Conservation (phyloP, 2,329 filamentous ascomycete genomes). For the Pseudogymnoascus sp. region DNA sequence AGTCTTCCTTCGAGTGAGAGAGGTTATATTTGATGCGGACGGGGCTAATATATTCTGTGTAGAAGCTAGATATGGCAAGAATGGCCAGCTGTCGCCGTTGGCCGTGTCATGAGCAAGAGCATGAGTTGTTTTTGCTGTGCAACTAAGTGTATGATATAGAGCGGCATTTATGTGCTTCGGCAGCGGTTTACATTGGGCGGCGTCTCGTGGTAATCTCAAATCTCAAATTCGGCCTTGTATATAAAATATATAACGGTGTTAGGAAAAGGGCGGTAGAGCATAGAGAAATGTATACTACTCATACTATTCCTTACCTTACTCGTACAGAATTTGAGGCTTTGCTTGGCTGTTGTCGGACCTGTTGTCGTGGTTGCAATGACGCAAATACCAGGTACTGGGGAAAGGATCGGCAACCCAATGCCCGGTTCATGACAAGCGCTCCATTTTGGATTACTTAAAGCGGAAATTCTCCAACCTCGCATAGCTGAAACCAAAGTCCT, state of each 20-base stretch:
- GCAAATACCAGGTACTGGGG: neutral
- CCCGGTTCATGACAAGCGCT: neutral
- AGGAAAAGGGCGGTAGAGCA: neutral
- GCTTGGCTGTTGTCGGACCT: neutral
- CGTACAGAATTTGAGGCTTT: neutral
- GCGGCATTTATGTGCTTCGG: neutral
- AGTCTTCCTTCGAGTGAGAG: slow-evolving; percentile 33
- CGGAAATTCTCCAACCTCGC: slow-evolving; percentile 5
- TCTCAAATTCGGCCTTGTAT: slow-evolving; percentile 6
- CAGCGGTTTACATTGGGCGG: slow-evolving; percentile 10
- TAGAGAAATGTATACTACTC: neutral
- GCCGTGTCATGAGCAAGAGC: slow-evolving; percentile 10
- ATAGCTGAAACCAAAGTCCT: neutral
- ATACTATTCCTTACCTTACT: neutral
- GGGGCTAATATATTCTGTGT: slow-evolving; percentile 34
- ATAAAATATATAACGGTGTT: neutral
- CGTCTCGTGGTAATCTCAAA: slow-evolving; percentile 20
- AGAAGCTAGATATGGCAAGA: slow-evolving; percentile 81
- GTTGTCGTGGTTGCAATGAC: neutral
- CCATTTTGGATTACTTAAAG: neutral
- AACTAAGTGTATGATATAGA: slow-evolving; percentile 11
- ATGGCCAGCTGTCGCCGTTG: slow-evolving; percentile 52
- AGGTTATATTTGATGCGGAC: neutral
- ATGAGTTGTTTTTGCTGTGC: neutral
- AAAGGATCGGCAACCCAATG: neutral